A percentile compares a stretch with the other conserved stretches of the same genome.
These are phyloP conservation scores for Aechmea fasciata DNA, from an alignment of 176 grass and related monocot genomes.

Conservation along the genomic window DNA sequence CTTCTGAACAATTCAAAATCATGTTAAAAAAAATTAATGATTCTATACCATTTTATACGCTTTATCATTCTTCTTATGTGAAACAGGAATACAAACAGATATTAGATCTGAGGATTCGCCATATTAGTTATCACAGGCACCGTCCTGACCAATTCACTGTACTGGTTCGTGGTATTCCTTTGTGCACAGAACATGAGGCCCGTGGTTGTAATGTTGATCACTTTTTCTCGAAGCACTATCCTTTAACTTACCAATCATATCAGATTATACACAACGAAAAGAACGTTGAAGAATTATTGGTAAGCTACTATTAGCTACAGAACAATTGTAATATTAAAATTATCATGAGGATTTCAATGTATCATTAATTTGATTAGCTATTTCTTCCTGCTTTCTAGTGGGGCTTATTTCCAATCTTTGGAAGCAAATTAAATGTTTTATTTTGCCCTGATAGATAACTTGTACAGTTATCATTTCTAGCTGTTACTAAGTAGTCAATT, in stretches of 20 bases:
- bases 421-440: too few species aligned
- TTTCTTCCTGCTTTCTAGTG: too few species aligned
- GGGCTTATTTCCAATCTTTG: too few species aligned
- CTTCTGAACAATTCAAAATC: neutral
- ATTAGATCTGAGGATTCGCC: slow-evolving; percentile 36
- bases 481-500: neutral
- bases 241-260: slow-evolving; percentile 46
- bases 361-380: too few species aligned
- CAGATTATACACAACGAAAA: slow-evolving; percentile 43
- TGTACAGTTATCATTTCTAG: too few species aligned
- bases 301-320: slow-evolving; percentile 5
- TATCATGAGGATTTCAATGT: neutral
- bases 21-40: neutral
- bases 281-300: slow-evolving; percentile 47
- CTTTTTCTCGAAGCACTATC: slow-evolving; percentile 80
- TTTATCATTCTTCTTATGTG: slow-evolving; percentile 1
- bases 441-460: too few species aligned
- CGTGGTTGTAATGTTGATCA: slow-evolving; percentile 64
- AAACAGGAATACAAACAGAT: slow-evolving; percentile 65
- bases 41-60: neutral
- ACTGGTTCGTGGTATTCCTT: slow-evolving; percentile 67
- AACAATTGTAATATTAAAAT: neutral
- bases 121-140: slow-evolving; percentile 39
- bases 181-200: slow-evolving; percentile 49
- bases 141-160: slow-evolving; percentile 68